A percentile compares a stretch with the other conserved stretches of the same genome.
phyloP scores from a whole-genome alignment of 805 yeast species.

The Teunomyces funiuensis region DNA sequence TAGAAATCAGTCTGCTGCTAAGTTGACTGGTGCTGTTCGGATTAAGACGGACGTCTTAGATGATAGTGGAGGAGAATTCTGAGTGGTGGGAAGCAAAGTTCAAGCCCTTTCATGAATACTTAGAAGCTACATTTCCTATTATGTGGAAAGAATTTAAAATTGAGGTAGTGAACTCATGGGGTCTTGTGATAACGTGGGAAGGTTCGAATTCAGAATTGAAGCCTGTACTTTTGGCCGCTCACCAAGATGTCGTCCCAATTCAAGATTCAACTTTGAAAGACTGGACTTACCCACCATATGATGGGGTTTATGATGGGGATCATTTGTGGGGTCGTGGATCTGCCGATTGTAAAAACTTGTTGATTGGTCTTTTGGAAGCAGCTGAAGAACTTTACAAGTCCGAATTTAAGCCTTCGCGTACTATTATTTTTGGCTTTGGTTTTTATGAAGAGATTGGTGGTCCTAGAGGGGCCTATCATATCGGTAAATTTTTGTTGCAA shows the following conservation, averaged over 20 bases:
- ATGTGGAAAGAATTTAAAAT: slow-evolving; percentile 12
- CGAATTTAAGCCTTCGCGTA: slow-evolving; percentile 15
- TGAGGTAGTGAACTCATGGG: slow-evolving; percentile 19
- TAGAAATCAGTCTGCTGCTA: slow-evolving; percentile 13
- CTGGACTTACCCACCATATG: slow-evolving; percentile 41
- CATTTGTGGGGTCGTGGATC: slow-evolving; percentile 41
- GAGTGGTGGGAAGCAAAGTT: slow-evolving; percentile 18
- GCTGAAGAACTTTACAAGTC: slow-evolving; percentile 11
- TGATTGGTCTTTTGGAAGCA: slow-evolving; percentile 22
- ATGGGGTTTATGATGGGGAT: slow-evolving; percentile 37
- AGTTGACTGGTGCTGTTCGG: slow-evolving; percentile 17
- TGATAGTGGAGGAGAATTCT: slow-evolving; percentile 15
- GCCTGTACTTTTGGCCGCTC: slow-evolving; percentile 24
- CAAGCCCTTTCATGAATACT: slow-evolving; percentile 17
- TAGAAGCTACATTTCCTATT: slow-evolving; percentile 18
- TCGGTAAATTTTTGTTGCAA: slow-evolving; percentile 10
- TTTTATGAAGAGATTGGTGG: slow-evolving; percentile 21
- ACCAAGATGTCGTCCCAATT: slow-evolving; percentile 26
- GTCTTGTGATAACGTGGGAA: slow-evolving; percentile 22
- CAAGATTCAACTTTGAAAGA: slow-evolving; percentile 19
- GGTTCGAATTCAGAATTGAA: slow-evolving; percentile 15
- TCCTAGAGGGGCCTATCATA: slow-evolving; percentile 11
- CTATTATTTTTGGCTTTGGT: slow-evolving; percentile 17
- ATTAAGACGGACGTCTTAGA: slow-evolving; percentile 15
- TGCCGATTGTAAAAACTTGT: slow-evolving; percentile 33